phyloP scores from a whole-genome alignment of 2,329 filamentous ascomycete genomes.

The Aureobasidium lini region DNA sequence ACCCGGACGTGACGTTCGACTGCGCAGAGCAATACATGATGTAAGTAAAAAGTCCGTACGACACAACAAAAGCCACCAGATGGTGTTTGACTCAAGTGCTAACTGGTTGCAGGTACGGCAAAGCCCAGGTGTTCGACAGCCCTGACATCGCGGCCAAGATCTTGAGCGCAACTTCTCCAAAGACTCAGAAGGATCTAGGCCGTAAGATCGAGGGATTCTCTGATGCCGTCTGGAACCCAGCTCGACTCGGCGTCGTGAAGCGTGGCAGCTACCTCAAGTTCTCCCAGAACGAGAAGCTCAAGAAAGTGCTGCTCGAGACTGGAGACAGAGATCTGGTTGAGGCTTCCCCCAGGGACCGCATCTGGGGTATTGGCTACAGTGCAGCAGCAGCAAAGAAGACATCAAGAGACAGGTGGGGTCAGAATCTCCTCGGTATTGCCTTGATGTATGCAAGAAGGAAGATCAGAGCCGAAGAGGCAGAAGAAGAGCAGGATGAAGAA shows the following conservation, averaged over 20 bases:
- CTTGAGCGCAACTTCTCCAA: not conserved
- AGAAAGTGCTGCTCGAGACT: constrained; percentile 47
- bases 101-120: not conserved
- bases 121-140: not conserved
- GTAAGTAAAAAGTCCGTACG: not conserved
- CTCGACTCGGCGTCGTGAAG: constrained; percentile 49
- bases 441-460: constrained; percentile 51
- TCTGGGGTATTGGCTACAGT: constrained; percentile 60
- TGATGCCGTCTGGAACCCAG: constrained; percentile 42
- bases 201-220: constrained; percentile 49
- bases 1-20: not conserved
- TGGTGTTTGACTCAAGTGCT: too few relatives aligned
- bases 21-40: constrained; percentile 12
- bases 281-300: constrained; percentile 37
- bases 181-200: constrained; percentile 46
- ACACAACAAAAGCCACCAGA: too few relatives aligned
- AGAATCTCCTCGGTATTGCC: constrained; percentile 57
- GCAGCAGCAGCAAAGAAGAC: constrained; percentile 40
- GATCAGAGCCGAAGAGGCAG: constrained; percentile 36
- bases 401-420: constrained; percentile 49
- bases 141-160: not conserved
- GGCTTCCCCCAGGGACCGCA: constrained; percentile 47
- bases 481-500: not conserved
- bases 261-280: constrained; percentile 56
- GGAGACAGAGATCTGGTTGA: constrained; percentile 56